Evolutionary conservation across 2,329 filamentous ascomycete genomes (phyloP), one percentile per base, ranked within the genome.

Genomic region (Xylariaceae sp.): DNA sequence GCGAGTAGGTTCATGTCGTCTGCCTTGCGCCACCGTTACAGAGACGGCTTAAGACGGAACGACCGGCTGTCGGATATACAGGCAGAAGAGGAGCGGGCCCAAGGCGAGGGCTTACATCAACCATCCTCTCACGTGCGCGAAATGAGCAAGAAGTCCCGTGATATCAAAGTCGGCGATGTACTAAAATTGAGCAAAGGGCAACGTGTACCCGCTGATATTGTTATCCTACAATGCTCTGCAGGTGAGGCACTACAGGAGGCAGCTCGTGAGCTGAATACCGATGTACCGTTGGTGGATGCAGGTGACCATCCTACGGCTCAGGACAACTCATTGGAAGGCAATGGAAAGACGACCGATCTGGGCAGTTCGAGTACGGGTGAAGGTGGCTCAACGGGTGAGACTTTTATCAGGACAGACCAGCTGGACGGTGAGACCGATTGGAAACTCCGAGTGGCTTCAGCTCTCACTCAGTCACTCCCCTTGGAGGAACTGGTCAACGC

Each of bases 351-450:
- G 39, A 49, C 58, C 38, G 62, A 63, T 11, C 19, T 58, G 2
- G 58, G 62, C 30, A 56, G 61, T 33, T 61, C 66, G 42, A 61
- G 55, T 32, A 55, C 59, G 2, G 68, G 70, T 35, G 67, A 62
- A 42, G 68, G 67, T 11, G 69, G 71, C 15, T 70, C 78, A n/a
- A 76, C 77, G 22, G 90, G 90, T 27, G 95, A 99, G 70, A 92
- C 92, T 0, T 99, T 99, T 63, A 97, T 99, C 64, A 82, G 94
- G 52, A 99, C 95, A 2, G 94, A 99, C 68, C 94, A 99, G 66
- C 78, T 99, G 10, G 94, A 99, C 63, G 94, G 94, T 59, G 94
- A 99, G 71, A 99, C 94, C 0, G 94, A 99, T 65, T 99, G 94
- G 95, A 99, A 99, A 71, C 75, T 99, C 49, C 85, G 95, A 30